Evolutionary conservation across 495 filamentous ascomycete genomes (phyloP), one percentile per base, ranked within the genome.

Genomic region (Lophiotrema nucula): DNA sequence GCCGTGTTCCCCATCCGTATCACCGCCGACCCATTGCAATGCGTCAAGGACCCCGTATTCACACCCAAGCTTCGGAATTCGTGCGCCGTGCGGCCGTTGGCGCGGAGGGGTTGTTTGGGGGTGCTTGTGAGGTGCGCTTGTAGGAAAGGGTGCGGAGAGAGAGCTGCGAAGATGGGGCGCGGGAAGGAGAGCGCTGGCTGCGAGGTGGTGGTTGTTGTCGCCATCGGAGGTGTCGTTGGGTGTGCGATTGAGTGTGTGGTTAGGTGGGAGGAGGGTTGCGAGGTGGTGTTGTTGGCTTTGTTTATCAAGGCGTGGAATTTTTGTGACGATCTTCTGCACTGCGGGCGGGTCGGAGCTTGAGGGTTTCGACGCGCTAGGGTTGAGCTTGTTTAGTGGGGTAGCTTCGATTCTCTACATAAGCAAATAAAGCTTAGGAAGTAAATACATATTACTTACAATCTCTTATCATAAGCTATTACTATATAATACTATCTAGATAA

Each of bases 1-100:
- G 90, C 88, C 6, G 91, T 97, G 69, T 97, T 89, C 35, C 95
- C 93, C 23, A 83, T 73, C 26, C 95, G 81, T 23, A 97, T 88
- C 0, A 97, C 88, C 4, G 92, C 87, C 64, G 87, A 91, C 41
- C 93, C 93, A 69, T 92, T 83, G 44, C 88, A 85, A 69, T 98
- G 91, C 1, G 88, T 87, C 45, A 98, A 78, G 3, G 88, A 88
- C 48, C 85, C 83, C 3, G 85, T 85, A 70, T 96, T 90, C 55
- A 89, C 75, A 6, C 82, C 81, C 8, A 86, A 81, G 19, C 79
- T 70, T 33, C 93, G 87, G 33, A 86, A 83, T 67, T 88, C 77
- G 6, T 79, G 70, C 13, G 90, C 82, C 2, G 74, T 67, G 56
- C 93, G 90, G 51, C 87, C 88, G 71, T 91, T 93, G 62, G 90